Evolutionary conservation across 2,329 filamentous ascomycete species (phyloP).

Genomic region (Zymoseptoria brevis): DNA sequence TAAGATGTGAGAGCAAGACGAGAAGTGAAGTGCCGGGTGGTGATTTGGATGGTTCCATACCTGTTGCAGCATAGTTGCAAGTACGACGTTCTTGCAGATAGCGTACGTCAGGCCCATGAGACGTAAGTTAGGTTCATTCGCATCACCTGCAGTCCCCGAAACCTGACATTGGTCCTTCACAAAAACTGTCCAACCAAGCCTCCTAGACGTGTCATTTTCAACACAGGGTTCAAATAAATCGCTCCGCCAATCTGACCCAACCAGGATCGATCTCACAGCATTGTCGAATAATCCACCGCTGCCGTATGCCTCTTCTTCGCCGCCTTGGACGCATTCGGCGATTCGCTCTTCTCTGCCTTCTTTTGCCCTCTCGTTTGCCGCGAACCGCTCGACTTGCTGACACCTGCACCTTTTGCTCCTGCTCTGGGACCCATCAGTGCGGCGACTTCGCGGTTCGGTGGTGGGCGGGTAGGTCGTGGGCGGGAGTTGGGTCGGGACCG

Average conservation of each 20-base stretch:
- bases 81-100: neutral
- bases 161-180: too few relatives aligned
- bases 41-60: neutral
- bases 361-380: conserved; percentile 11
- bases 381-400: neutral
- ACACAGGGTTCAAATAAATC: neutral
- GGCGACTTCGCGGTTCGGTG: neutral
- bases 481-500: neutral
- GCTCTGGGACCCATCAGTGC: neutral
- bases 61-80: neutral
- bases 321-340: conserved; percentile 8
- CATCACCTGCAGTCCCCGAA: too few relatives aligned
- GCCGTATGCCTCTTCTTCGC: conserved; percentile 12
- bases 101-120: neutral
- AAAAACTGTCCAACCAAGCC: too few relatives aligned
- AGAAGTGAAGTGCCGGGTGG: neutral
- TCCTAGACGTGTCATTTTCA: neutral
- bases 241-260: neutral
- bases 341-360: conserved; percentile 3
- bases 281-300: neutral
- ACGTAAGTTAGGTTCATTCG: too few relatives aligned
- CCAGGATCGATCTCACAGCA: neutral
- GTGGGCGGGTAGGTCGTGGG: neutral
- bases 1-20: neutral
- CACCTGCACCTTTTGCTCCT: neutral